phyloP scores from a whole-genome alignment of 208 protist species.

The Phytomonas serpens region DNA sequence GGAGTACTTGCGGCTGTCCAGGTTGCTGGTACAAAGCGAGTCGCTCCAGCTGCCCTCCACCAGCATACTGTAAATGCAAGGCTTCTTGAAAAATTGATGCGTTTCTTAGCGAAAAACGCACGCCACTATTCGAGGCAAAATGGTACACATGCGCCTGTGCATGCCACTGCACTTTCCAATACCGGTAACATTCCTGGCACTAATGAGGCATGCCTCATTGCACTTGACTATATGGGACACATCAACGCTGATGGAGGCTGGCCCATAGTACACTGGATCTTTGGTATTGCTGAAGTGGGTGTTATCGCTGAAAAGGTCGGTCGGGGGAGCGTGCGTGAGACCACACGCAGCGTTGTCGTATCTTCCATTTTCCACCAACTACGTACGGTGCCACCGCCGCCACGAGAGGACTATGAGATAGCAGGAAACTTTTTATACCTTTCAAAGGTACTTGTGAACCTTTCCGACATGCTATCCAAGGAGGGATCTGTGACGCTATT shows the following conservation, averaged over 20 bases:
- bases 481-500: conserved; percentile 31
- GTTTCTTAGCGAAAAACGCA: not conserved
- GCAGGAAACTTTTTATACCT: not conserved
- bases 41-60: not conserved
- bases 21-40: not conserved
- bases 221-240: conserved; percentile 56
- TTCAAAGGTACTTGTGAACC: conserved; percentile 12
- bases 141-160: not conserved
- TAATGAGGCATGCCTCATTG: not conserved
- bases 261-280: conserved; percentile 51
- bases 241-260: conserved; percentile 47
- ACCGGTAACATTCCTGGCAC: not conserved
- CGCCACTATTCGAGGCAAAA: not conserved
- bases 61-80: not conserved
- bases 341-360: conserved; percentile 12
- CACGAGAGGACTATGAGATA: not conserved
- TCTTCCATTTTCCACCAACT: conserved; percentile 59
- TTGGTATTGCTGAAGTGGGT: conserved; percentile 56
- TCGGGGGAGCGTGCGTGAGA: conserved; percentile 23
- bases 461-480: conserved; percentile 46
- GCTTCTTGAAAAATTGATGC: conserved; percentile 1
- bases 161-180: not conserved
- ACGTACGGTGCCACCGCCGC: conserved; percentile 29
- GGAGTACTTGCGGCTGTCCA: not conserved
- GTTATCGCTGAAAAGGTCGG: conserved; percentile 32